Evolutionary conservation across 441 rosid genomes (phyloP), one percentile per base, ranked within the genome.

Genomic region (Populus tomentosa): DNA sequence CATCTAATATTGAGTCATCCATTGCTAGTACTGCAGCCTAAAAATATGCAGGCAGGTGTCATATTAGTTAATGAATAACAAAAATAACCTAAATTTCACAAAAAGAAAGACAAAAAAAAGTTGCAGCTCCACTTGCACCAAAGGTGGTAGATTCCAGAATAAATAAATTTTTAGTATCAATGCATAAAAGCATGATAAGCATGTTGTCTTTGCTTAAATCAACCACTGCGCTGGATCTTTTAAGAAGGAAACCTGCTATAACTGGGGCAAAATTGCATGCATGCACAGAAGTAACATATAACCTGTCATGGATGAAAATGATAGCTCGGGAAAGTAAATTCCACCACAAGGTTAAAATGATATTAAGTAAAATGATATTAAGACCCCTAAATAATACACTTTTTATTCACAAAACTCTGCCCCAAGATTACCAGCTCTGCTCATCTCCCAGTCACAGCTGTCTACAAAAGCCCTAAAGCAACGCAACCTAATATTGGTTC

Each of bases 11-110:
- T 40, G 95, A 82, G 10, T 90, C 99, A 88, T 96, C 98, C 98
- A 96, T 90, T 69, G 97, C 96, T 72, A 96, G 86, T 61, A 94
- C 95, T 76, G 97, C 99, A 77, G 93, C 98, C 99, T 97, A 85
- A 79, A 32, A 85, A 79, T 63, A 80, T 53, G 77, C 78, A 75
- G 42, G 74, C 11, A 77, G 73, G 33, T 26, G 36, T 46, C 56
- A 46, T 40, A 40, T 2, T 10, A 40, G 14, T 10, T 40, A 40
- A 40, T 40, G 46, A 40, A 40, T 40, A 40, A 38, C 46, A 38
- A 46, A 72, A 53, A 46, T 84, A 70, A 76, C 78, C 75, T 26
- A 73, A 24, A 72, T 9, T 56, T 21, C 13, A 53, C 18, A 13
- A 9, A 59, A 72, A 67, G 14, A 28, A 5, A 18, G 3, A 20